Conservation (phyloP, 75 land plant genomes). For the Azolla pinnata region DNA sequence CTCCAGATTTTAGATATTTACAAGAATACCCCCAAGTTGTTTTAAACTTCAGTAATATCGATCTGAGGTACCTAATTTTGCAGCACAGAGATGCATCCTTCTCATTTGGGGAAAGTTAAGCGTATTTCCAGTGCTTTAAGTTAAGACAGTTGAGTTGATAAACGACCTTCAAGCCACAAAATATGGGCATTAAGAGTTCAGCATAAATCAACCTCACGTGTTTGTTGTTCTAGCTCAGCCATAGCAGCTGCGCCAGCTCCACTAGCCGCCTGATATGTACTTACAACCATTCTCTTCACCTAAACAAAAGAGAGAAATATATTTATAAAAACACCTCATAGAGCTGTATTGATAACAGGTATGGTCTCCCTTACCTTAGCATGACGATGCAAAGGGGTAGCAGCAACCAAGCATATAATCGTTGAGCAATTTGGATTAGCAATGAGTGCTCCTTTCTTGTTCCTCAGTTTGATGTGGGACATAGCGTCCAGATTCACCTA, state of each 20-base stretch:
- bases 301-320: neutral
- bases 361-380: constrained; percentile 46
- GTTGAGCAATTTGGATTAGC: constrained; percentile 99
- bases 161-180: neutral
- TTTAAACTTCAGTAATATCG: no score
- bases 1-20: no score
- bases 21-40: no score
- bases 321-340: neutral
- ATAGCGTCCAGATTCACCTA: constrained; percentile 77
- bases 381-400: constrained; percentile 87
- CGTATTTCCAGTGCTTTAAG: no score
- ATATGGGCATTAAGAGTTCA: no score
- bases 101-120: no score
- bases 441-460: constrained; percentile 67
- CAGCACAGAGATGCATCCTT: no score
- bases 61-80: no score
- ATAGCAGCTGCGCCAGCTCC: constrained; percentile 99
- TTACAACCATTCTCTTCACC: constrained; percentile 93
- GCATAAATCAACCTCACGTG: constrained; percentile 55
- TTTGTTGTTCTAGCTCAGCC: constrained; percentile 91
- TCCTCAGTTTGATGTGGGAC: constrained; percentile 58
- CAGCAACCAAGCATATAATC: constrained; percentile 93
- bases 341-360: neutral
- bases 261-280: constrained; percentile 99
- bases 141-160: neutral